A percentile compares a stretch with the other conserved stretches of the same genome.
phyloP scores from a whole-genome alignment of 805 yeast genomes.

The Suhomyces tanzawaensis region DNA sequence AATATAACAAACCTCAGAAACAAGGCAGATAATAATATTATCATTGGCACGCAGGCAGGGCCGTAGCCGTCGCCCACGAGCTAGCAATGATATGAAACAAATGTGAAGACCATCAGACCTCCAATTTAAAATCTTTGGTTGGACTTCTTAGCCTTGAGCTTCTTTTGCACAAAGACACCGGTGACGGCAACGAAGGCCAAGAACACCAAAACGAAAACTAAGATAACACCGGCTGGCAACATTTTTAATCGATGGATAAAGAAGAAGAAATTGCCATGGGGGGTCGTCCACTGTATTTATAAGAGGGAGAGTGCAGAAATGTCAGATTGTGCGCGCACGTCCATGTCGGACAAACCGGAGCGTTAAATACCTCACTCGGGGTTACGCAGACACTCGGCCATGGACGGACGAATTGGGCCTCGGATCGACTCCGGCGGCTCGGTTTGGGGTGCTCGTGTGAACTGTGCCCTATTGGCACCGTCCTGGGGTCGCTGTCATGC shows the following conservation, averaged over 20 bases:
- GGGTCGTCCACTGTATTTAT: constrained; percentile 10
- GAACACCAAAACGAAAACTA: constrained; percentile 59
- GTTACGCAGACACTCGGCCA: not conserved
- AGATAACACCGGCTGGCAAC: constrained; percentile 75
- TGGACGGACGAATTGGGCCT: too few species aligned
- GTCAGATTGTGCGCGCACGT: not conserved
- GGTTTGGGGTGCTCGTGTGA: too few species aligned
- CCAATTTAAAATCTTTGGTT: constrained; percentile 43
- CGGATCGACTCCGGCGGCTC: too few species aligned
- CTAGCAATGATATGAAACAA: too few species aligned
- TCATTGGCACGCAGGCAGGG: too few species aligned
- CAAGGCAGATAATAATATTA: constrained; percentile 8
- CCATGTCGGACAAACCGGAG: not conserved
- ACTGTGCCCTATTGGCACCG: too few species aligned
- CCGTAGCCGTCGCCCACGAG: too few species aligned
- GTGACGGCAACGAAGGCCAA: constrained; percentile 39
- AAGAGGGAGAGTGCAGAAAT: not conserved
- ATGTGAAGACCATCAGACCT: too few species aligned
- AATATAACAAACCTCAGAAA: constrained; percentile 1
- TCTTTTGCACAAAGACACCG: constrained; percentile 39
- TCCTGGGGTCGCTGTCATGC: too few species aligned
- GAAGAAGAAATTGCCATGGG: constrained; percentile 6
- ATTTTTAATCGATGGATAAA: constrained; percentile 28
- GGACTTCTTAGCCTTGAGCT: constrained; percentile 42
- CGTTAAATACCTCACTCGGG: constrained; percentile 1